Evolutionary conservation across 495 filamentous ascomycete species (phyloP).

Genomic region (Evernia prunastri): DNA sequence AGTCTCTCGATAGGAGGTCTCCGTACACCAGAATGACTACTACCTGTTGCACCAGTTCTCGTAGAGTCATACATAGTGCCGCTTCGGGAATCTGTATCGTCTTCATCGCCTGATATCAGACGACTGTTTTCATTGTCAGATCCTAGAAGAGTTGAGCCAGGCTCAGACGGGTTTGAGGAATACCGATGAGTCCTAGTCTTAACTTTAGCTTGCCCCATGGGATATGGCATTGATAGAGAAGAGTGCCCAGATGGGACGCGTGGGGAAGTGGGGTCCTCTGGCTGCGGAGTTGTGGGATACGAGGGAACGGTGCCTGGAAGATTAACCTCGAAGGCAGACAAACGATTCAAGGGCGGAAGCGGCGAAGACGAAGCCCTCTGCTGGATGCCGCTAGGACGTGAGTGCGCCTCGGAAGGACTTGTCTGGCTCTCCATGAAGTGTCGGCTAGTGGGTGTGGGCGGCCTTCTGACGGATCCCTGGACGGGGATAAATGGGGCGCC

Average conservation of each 20-base stretch:
- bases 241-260: conserved; percentile 18
- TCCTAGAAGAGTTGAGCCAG: conserved; percentile 71
- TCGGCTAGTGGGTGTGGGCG: neutral
- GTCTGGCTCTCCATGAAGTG: conserved; percentile 4
- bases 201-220: conserved; percentile 13
- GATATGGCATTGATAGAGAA: conserved; percentile 19
- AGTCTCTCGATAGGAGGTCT: conserved; percentile 71
- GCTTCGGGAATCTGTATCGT: conserved; percentile 65
- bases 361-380: conserved; percentile 47
- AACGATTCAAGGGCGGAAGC: conserved; percentile 48
- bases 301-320: conserved; percentile 36
- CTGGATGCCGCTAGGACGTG: conserved; percentile 9
- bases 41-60: conserved; percentile 68
- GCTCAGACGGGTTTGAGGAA: conserved; percentile 56
- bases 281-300: conserved; percentile 32
- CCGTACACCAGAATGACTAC: conserved; percentile 43
- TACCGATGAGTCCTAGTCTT: conserved; percentile 31
- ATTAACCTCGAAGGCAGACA: conserved; percentile 54
- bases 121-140: conserved; percentile 76
- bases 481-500: neutral
- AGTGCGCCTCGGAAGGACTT: neutral
- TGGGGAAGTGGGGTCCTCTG: conserved; percentile 29
- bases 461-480: neutral
- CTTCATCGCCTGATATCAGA: conserved; percentile 71
- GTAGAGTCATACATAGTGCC: conserved; percentile 91